Conservation (phyloP, 305 asterid species). For the Fraxinus platypoda region DNA sequence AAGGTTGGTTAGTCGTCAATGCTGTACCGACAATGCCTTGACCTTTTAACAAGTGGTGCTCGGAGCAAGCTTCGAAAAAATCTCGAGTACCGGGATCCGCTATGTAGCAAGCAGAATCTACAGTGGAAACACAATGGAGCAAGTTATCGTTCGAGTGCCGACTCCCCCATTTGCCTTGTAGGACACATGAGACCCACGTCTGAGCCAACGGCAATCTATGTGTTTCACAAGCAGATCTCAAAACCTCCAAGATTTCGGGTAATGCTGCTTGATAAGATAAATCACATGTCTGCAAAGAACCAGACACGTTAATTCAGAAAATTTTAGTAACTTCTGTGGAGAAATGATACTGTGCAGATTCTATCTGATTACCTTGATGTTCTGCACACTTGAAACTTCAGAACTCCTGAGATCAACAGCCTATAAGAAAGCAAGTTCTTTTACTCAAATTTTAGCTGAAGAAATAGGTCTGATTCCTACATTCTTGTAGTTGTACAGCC, state of each 20-base stretch:
- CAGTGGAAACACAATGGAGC: slow-evolving; percentile 63
- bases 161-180: slow-evolving; percentile 73
- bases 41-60: slow-evolving; percentile 79
- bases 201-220: slow-evolving; percentile 26
- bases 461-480: background rate
- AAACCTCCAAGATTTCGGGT: slow-evolving; percentile 67
- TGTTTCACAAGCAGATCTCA: slow-evolving; percentile 57
- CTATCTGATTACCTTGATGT: slow-evolving; percentile 49
- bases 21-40: slow-evolving; percentile 88
- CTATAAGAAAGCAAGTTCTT: slow-evolving; percentile 34
- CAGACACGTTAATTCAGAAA: slow-evolving; percentile 8
- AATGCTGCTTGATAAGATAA: slow-evolving; percentile 69
- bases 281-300: slow-evolving; percentile 50
- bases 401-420: slow-evolving; percentile 80
- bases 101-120: slow-evolving; percentile 75
- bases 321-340: background rate
- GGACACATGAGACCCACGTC: slow-evolving; percentile 76
- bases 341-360: background rate
- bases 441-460: background rate
- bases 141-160: slow-evolving; percentile 70
- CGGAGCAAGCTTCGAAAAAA: slow-evolving; percentile 84
- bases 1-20: slow-evolving; percentile 71
- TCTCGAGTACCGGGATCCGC: slow-evolving; percentile 56
- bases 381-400: slow-evolving; percentile 40
- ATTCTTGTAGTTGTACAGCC: background rate